These are phyloP conservation scores for Mercurialis annua DNA, from an alignment of 345 rosid genomes.

Conservation along the genomic window DNA sequence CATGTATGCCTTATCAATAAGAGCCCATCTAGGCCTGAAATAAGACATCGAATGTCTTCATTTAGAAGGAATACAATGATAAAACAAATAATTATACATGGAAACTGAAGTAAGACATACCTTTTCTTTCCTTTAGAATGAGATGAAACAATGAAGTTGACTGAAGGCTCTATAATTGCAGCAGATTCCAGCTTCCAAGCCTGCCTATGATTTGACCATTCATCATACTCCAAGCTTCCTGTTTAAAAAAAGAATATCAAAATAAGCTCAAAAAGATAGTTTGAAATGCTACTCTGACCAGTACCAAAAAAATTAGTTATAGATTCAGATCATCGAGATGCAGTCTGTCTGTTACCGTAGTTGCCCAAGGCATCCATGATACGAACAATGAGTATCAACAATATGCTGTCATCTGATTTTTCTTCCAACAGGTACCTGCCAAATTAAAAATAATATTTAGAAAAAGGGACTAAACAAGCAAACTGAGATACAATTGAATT, in stretches of 20 bases:
- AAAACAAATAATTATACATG: constrained; percentile 13
- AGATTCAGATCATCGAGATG: constrained; percentile 23
- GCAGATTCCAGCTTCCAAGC: constrained; percentile 99
- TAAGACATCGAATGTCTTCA: constrained; percentile 16
- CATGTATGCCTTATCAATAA: constrained; percentile 91
- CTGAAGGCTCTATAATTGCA: constrained; percentile 90
- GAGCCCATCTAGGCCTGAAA: constrained; percentile 97
- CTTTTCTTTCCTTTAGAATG: constrained; percentile 92
- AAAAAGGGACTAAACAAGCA: constrained; percentile 11
- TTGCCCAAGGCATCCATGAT: constrained; percentile 94
- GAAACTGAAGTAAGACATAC: constrained; percentile 31
- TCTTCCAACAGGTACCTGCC: constrained; percentile 80
- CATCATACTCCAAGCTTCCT: constrained; percentile 95
- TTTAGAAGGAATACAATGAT: constrained; percentile 5
- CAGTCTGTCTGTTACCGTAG: constrained; percentile 56
- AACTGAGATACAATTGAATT: constrained; percentile 7
- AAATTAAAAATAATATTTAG: constrained; percentile 27
- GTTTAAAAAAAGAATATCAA: constrained; percentile 20
- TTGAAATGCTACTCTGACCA: constrained; percentile 4
- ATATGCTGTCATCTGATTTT: constrained; percentile 97
- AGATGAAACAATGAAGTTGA: constrained; percentile 76
- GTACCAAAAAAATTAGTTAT: constrained; percentile 1
- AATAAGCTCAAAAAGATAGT: not conserved
- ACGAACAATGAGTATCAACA: constrained; percentile 77
- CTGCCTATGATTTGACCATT: constrained; percentile 97